Evolutionary conservation across 164 flowering plant species (phyloP).

Genomic region (Dillenia turbinata): DNA sequence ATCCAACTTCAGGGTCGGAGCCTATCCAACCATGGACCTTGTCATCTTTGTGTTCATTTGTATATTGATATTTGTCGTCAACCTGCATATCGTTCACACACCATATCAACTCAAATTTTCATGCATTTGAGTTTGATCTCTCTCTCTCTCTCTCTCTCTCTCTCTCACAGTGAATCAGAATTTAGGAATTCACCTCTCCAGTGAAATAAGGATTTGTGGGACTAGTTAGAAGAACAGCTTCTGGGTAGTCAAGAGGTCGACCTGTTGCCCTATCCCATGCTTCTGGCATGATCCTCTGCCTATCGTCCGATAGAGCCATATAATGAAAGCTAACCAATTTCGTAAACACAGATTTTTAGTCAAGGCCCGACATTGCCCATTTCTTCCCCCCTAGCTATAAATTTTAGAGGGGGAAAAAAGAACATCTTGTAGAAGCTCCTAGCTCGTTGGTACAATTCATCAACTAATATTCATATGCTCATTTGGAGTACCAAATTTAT

Average conservation of each 20-base stretch:
- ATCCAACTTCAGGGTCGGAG: constrained; percentile 28
- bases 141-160: too few species aligned
- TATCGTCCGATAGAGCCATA: constrained; percentile 62
- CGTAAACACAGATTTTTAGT: not conserved
- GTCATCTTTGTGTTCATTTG: constrained; percentile 34
- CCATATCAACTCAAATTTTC: too few species aligned
- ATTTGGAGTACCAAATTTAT: not conserved
- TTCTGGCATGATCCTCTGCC: constrained; percentile 53
- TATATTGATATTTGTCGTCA: constrained; percentile 66
- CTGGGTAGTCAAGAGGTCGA: constrained; percentile 37
- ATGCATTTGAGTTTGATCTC: too few species aligned
- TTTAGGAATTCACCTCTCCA: constrained; percentile 36
- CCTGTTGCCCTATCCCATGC: constrained; percentile 38
- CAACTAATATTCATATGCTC: not conserved
- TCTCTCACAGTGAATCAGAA: too few species aligned
- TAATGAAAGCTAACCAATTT: constrained; percentile 40
- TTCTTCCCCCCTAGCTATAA: not conserved
- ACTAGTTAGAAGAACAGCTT: constrained; percentile 52
- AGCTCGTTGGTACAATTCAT: not conserved
- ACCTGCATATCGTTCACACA: constrained; percentile 21
- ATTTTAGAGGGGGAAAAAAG: not conserved
- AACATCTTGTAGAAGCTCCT: not conserved
- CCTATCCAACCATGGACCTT: constrained; percentile 59
- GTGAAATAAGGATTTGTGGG: constrained; percentile 28
- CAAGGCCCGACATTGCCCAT: not conserved